Percentiles rank a stretch among this genome's conserved stretches.
Evolutionary conservation across 331 rosid species (phyloP).

Genomic region (Acacia concinna): DNA sequence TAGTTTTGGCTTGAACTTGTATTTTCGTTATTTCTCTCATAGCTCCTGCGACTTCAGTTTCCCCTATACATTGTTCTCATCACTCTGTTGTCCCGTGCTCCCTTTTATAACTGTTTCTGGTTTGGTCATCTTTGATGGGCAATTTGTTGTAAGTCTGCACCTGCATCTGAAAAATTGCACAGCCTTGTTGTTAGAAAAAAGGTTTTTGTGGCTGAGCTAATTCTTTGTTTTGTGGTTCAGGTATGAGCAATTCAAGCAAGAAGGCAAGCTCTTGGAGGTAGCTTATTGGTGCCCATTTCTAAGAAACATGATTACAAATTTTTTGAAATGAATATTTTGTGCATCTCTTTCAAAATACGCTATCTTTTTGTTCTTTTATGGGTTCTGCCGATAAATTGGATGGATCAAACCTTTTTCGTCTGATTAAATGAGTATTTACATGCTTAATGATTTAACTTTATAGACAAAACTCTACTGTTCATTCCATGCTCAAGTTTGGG

Average conservation of each 20-base stretch:
- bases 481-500: slow-evolving; percentile 5
- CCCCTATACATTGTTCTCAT: background rate
- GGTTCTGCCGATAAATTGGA: background rate
- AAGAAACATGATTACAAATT: background rate
- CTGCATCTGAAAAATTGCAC: background rate
- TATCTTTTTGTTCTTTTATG: background rate
- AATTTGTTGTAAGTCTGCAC: background rate
- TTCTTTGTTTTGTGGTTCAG: slow-evolving; percentile 37
- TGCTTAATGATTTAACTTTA: background rate
- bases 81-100: background rate
- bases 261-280: slow-evolving; percentile 90
- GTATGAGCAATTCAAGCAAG: slow-evolving; percentile 69
- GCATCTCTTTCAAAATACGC: background rate
- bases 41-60: background rate
- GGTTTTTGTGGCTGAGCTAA: background rate
- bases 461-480: background rate
- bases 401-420: background rate
- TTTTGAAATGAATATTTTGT: background rate
- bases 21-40: background rate
- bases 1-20: background rate
- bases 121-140: background rate
- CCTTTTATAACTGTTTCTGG: background rate
- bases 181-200: background rate
- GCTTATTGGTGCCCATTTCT: background rate
- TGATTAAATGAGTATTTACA: background rate